Percentiles rank a stretch among this genome's conserved stretches.
Conservation (phyloP, 2,329 filamentous ascomycete genomes). For the Pseudopithomyces chartarum region DNA sequence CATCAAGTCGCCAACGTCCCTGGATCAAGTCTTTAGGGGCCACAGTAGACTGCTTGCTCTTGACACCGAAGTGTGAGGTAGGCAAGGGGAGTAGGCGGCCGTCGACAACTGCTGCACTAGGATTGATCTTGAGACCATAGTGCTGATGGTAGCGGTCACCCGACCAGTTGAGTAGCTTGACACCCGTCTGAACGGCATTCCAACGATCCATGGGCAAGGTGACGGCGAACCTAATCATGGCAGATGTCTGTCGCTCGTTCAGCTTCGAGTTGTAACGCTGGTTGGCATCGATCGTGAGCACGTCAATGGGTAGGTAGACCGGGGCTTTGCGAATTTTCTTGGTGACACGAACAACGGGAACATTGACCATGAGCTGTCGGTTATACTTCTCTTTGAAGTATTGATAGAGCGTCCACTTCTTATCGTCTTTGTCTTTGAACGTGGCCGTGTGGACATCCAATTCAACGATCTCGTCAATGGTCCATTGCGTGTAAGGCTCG, state of each 20-base stretch:
- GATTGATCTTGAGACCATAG: slow-evolving; percentile 75
- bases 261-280: slow-evolving; percentile 65
- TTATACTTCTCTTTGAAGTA: slow-evolving; percentile 62
- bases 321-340: slow-evolving; percentile 51
- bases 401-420: slow-evolving; percentile 57
- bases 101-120: slow-evolving; percentile 64
- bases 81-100: slow-evolving; percentile 76
- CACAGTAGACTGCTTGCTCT: slow-evolving; percentile 29
- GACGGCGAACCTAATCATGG: slow-evolving; percentile 95
- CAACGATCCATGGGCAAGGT: slow-evolving; percentile 74
- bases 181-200: slow-evolving; percentile 68
- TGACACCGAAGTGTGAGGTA: slow-evolving; percentile 65
- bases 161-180: slow-evolving; percentile 69
- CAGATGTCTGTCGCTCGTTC: slow-evolving; percentile 68
- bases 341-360: slow-evolving; percentile 65
- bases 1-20: slow-evolving; percentile 87
- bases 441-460: slow-evolving; percentile 50
- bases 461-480: slow-evolving; percentile 56
- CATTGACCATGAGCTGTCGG: slow-evolving; percentile 50
- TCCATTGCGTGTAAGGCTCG: slow-evolving; percentile 50
- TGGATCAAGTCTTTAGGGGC: slow-evolving; percentile 51
- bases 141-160: slow-evolving; percentile 71
- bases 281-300: slow-evolving; percentile 57
- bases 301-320: slow-evolving; percentile 62
- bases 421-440: slow-evolving; percentile 62